Evolutionary conservation across 192 early-diverging fungal species (phyloP), one percentile per base, ranked within the genome.

Genomic region (Backusella tarrabulga): DNA sequence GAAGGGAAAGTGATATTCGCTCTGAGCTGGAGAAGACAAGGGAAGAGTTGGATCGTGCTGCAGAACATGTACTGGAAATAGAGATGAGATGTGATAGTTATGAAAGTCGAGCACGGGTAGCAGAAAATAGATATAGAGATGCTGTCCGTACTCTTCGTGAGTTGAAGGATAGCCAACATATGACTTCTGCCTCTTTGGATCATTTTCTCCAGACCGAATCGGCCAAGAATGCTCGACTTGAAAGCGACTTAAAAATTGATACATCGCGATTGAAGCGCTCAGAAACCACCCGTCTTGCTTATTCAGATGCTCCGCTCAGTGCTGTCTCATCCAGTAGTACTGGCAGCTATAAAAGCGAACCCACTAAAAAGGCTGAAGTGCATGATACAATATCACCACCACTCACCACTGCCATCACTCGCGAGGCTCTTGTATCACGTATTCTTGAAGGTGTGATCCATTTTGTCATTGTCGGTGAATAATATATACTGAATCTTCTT

Each of bases 1-100:
- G 83, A 68, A 80, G 83, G 19, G 83, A 84, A 66, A 78, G 74
- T 32, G 83, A 84, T 68, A 79, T 80, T 34, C 76, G 74, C 15
- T 77, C 77, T 0, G 83, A 84, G 74, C 35, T 84, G 40, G 83
- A 80, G 8, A 52, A 71, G 4, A 80, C 83, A 1, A 44, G 77
- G 17, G 3, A 63, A 26, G 79, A 84, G 42, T 38, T 81, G 15
- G 36, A 71, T n/a, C 63, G 40, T 11, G 77, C 77, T 21, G 44
- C 77, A 15, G 80, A 82, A 1, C 76, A 60, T 32, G 74, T 78
- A 8, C 26, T 78, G 3, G 77, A 82, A 21, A 52, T 72, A 11
- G 77, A 82, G 76, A 21, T 68, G 15, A 60, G 46, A 17, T 82
- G 80, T 68, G 80, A 82, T 15, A 46, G 34, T 2, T 74, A 71